Percentiles rank a stretch among this genome's conserved stretches.
These are phyloP conservation scores for Tricladium varicosporioides DNA, from an alignment of 2,329 filamentous ascomycete genomes.

Conservation along the genomic window DNA sequence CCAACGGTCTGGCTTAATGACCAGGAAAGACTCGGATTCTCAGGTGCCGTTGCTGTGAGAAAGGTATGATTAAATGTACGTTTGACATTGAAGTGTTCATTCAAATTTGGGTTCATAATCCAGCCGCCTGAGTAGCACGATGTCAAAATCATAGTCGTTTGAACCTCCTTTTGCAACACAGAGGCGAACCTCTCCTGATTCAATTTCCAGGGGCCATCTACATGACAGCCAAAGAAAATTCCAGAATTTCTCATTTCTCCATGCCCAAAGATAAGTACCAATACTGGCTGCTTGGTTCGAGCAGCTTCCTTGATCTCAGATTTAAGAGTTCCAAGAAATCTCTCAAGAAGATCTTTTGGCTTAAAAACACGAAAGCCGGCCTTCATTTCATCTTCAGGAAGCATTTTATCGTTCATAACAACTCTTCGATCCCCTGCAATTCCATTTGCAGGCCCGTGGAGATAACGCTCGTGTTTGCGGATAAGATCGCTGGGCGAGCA, in stretches of 20 bases:
- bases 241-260: constrained; percentile 12
- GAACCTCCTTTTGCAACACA: constrained; percentile 12
- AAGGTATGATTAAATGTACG: constrained; percentile 12
- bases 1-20: constrained; percentile 10
- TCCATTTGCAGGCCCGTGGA: constrained; percentile 17
- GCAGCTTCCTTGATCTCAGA: constrained; percentile 14
- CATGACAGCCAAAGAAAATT: constrained; percentile 14
- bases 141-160: constrained; percentile 14
- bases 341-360: constrained; percentile 15
- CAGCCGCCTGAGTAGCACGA: constrained; percentile 18
- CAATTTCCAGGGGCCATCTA: constrained; percentile 7
- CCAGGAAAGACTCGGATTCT: constrained; percentile 11
- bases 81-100: constrained; percentile 11
- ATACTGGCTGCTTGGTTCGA: constrained; percentile 14
- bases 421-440: constrained; percentile 15
- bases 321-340: constrained; percentile 17
- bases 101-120: constrained; percentile 15
- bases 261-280: constrained; percentile 17
- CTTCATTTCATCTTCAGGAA: constrained; percentile 12
- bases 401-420: constrained; percentile 15
- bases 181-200: constrained; percentile 7
- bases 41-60: constrained; percentile 9
- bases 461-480: constrained; percentile 12
- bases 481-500: constrained; percentile 14
- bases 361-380: constrained; percentile 12